These are phyloP conservation scores for Oenanthe sinensis DNA, from an alignment of 129 eudicot species.

Conservation along the genomic window DNA sequence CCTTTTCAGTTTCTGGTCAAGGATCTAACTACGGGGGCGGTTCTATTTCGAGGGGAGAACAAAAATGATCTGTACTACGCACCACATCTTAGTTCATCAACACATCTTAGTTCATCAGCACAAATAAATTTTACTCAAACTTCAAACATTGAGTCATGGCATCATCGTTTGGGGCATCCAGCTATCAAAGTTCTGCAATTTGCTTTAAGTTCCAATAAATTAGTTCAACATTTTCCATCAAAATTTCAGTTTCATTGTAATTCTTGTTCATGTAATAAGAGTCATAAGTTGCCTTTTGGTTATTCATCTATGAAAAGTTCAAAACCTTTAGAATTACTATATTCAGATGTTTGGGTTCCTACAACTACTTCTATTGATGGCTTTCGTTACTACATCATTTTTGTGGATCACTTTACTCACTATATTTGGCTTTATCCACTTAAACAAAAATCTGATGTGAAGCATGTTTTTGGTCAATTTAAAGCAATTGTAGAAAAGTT, in stretches of 20 bases:
- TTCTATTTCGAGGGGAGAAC: neutral
- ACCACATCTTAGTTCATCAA: neutral
- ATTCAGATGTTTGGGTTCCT: too few species aligned
- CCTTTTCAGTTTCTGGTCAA: neutral
- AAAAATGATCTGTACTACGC: neutral
- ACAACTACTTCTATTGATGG: too few species aligned
- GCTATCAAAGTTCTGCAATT: neutral
- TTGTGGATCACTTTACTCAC: too few species aligned
- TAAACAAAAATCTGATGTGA: too few species aligned
- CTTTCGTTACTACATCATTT: too few species aligned
- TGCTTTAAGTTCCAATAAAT: too few species aligned
- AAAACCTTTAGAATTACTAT: too few species aligned
- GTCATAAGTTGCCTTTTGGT: neutral
- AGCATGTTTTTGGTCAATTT: neutral
- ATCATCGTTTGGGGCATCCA: neutral
- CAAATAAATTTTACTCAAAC: neutral
- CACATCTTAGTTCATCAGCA: neutral
- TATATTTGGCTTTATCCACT: too few species aligned
- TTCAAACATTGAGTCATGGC: neutral
- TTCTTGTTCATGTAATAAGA: neutral
- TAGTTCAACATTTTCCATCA: neutral
- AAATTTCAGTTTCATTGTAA: too few species aligned
- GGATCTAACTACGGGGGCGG: neutral
- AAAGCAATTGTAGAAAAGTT: neutral
- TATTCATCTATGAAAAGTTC: neutral